phyloP scores from a whole-genome alignment of 495 filamentous ascomycete species.

The Hypoxylon intermedium region DNA sequence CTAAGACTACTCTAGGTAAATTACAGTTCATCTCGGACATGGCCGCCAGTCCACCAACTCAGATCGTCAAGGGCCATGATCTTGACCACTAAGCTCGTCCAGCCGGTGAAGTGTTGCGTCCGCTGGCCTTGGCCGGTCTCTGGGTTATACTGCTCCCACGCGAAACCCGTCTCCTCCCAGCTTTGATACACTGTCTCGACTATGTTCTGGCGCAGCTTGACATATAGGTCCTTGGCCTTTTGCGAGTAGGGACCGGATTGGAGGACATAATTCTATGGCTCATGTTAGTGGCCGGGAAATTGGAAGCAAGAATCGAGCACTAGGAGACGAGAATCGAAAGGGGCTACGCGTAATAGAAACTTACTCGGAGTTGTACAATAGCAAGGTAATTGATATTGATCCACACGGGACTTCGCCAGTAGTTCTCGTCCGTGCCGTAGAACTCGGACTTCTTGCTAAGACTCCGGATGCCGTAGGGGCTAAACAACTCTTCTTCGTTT shows the following conservation, averaged over 20 bases:
- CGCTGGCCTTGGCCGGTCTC: constrained; percentile 91
- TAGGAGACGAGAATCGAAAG: constrained; percentile 18
- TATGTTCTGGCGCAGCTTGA: constrained; percentile 77
- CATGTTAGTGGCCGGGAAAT: too few relatives aligned
- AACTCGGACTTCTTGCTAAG: constrained; percentile 82
- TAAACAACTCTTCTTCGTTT: constrained; percentile 87
- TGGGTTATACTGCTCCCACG: constrained; percentile 98
- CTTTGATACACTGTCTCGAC: constrained; percentile 86
- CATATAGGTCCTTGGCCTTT: constrained; percentile 77
- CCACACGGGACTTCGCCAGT: constrained; percentile 96
- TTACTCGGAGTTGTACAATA: constrained; percentile 80
- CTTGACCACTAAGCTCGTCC: constrained; percentile 97
- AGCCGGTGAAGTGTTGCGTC: constrained; percentile 97
- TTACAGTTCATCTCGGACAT: constrained; percentile 47
- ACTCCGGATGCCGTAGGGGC: constrained; percentile 82
- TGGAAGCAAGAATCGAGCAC: too few relatives aligned
- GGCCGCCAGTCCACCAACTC: constrained; percentile 16
- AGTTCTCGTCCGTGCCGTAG: constrained; percentile 92
- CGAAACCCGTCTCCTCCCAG: constrained; percentile 93
- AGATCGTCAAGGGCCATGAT: constrained; percentile 83
- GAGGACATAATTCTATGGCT: constrained; percentile 61
- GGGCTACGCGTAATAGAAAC: constrained; percentile 41
- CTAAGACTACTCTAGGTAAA: too few relatives aligned
- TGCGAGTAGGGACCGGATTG: constrained; percentile 70
- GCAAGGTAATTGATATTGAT: constrained; percentile 97